These are phyloP conservation scores for Aotearoamyces nothofagi DNA, from an alignment of 2,329 filamentous ascomycete species.

Conservation along the genomic window DNA sequence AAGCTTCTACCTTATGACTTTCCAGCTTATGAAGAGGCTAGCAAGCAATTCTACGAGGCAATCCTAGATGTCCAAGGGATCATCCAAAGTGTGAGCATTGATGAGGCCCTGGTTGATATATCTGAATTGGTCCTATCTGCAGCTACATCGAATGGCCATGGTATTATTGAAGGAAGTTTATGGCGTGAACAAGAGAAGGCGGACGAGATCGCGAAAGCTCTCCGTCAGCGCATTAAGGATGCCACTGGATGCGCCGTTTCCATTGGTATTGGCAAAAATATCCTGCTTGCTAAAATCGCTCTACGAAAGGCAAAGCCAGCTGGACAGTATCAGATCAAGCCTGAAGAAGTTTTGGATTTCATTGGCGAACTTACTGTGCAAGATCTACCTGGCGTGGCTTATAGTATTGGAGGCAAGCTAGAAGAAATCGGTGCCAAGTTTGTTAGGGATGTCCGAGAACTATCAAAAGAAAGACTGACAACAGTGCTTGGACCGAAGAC, in stretches of 20 bases:
- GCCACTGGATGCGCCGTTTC: slow-evolving; percentile 80
- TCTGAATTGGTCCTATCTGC: slow-evolving; percentile 52
- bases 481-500: slow-evolving; percentile 78
- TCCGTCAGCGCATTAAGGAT: slow-evolving; percentile 56
- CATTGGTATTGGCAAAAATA: slow-evolving; percentile 81
- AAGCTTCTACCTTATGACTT: slow-evolving; percentile 95
- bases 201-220: slow-evolving; percentile 48
- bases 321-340: slow-evolving; percentile 77
- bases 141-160: slow-evolving; percentile 49
- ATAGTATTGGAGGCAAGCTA: slow-evolving; percentile 74
- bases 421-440: slow-evolving; percentile 72
- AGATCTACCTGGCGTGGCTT: slow-evolving; percentile 80
- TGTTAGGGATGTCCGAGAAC: slow-evolving; percentile 68
- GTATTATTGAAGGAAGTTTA: slow-evolving; percentile 50
- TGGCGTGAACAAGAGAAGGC: slow-evolving; percentile 68
- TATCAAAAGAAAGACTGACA: slow-evolving; percentile 61
- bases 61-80: slow-evolving; percentile 67
- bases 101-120: slow-evolving; percentile 82
- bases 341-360: slow-evolving; percentile 62
- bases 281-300: slow-evolving; percentile 82
- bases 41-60: slow-evolving; percentile 70
- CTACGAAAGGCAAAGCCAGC: slow-evolving; percentile 86
- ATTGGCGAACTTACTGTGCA: slow-evolving; percentile 66
- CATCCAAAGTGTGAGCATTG: slow-evolving; percentile 93
- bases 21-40: slow-evolving; percentile 84